phyloP scores from a whole-genome alignment of 257 asterid genomes.

The Nicotiana noctiflora region DNA sequence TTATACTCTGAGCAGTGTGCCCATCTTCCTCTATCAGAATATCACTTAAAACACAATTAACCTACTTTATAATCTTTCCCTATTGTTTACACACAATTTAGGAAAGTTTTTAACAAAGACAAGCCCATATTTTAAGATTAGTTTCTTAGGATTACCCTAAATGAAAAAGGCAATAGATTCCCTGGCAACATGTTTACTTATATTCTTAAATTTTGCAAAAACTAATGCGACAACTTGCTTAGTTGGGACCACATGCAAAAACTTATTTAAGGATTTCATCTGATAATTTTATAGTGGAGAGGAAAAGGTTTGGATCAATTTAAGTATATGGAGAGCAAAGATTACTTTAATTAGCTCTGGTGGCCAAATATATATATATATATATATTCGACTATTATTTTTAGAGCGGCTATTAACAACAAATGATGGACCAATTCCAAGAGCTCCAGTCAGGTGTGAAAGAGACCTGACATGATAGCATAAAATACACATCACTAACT shows the following conservation, averaged over 20 bases:
- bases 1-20: constrained; percentile 28
- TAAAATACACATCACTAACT: not conserved
- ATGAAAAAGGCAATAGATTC: constrained; percentile 9
- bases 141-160: constrained; percentile 14
- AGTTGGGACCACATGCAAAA: constrained; percentile 45
- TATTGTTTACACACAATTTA: not conserved
- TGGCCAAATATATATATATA: too few relatives aligned
- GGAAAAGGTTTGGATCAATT: not conserved
- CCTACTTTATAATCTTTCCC: not conserved
- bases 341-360: too few relatives aligned
- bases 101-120: constrained; percentile 9
- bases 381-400: too few relatives aligned
- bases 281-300: not conserved
- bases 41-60: not conserved
- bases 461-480: not conserved
- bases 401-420: not conserved
- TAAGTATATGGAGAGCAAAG: not conserved
- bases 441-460: not conserved
- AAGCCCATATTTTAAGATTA: not conserved
- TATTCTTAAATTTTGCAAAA: not conserved
- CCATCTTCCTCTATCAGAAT: constrained; percentile 13
- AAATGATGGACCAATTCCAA: not conserved
- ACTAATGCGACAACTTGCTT: constrained; percentile 23
- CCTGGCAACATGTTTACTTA: not conserved
- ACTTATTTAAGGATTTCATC: constrained; percentile 2